phyloP scores from a whole-genome alignment of 2,329 filamentous ascomycete species.

The Aspergillus pseudoterreus region DNA sequence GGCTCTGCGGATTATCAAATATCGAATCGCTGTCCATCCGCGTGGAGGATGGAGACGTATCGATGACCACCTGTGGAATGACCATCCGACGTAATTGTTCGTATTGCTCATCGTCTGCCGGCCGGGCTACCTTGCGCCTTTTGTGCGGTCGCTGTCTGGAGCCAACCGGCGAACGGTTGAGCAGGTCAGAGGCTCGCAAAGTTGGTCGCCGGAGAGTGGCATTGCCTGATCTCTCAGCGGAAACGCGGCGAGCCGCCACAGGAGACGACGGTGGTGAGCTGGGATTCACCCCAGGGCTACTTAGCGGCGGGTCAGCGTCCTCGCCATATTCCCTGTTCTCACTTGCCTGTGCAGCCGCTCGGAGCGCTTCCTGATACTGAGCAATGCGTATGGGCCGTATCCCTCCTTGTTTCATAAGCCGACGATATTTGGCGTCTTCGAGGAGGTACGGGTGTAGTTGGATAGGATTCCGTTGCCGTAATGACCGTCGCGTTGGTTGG shows the following conservation, averaged over 20 bases:
- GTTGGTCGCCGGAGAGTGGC: background rate
- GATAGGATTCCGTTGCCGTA: constrained; percentile 46
- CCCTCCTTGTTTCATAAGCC: constrained; percentile 39
- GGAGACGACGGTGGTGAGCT: constrained; percentile 28
- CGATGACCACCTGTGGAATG: constrained; percentile 25
- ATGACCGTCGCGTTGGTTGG: constrained; percentile 27
- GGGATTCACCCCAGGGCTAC: constrained; percentile 27
- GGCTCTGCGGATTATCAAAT: constrained; percentile 37
- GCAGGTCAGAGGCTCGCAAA: constrained; percentile 3
- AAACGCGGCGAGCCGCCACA: constrained; percentile 5
- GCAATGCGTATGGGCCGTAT: constrained; percentile 40
- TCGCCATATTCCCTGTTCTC: constrained; percentile 33
- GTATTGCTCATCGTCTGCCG: constrained; percentile 7
- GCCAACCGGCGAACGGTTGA: constrained; percentile 2
- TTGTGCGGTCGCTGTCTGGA: constrained; percentile 21
- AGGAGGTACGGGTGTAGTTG: constrained; percentile 48
- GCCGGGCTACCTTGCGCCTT: constrained; percentile 32
- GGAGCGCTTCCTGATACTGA: constrained; percentile 14
- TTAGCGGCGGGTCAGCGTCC: constrained; percentile 28
- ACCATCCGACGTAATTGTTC: constrained; percentile 6
- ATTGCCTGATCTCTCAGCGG: background rate
- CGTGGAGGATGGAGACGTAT: constrained; percentile 15
- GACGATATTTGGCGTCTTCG: constrained; percentile 44
- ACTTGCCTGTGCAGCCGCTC: constrained; percentile 24
- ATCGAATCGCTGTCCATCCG: constrained; percentile 11